Base-by-base conservation (phyloP, 1,284 basidiomycete species). In the Cutaneotrichosporon dermatis region DNA sequence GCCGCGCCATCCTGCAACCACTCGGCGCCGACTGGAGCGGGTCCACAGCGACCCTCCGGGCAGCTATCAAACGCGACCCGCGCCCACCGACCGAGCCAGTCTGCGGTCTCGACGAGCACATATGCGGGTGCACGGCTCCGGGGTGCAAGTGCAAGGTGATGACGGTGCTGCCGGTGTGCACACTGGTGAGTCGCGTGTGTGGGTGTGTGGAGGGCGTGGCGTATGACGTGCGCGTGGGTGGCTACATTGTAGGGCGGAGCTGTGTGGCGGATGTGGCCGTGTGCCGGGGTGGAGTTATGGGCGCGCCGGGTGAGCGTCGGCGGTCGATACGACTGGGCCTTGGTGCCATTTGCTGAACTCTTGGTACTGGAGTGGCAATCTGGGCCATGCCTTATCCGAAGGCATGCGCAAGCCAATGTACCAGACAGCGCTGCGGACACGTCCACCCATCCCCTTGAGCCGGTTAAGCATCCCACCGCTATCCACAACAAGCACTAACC, bases 91-190 rank as follows among this genome's bases (percentile, higher is more conserved):
- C 25, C 25, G 54, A 36, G 35, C 58, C 50, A 13, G 50, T 42
- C 15, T 51, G 46, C 25, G 11, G 33, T 46, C 40, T 40, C 11
- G 62, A 64, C n/a, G 62, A 64, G 35, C 62, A 61, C 55, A 40
- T 57, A 49, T 64, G 62, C 54, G 54, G 55, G 40, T 64, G 62
- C 55, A 56, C 59, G 6, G 48, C 54, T n/a, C 59, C 62, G 4
- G 62, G 62, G 25, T 64, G 62, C 59, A 64, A 61, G 49, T 64
- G 62, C 57, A 64, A 64, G 49, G 62, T 64, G 40, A 60, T 60
- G 62, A 64, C 62, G 13, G 55, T 54, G 6, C 48, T 54, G 43
- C 57, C 56, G 5, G 54, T 64, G 15, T 64, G 62, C 55, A 61
- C 50, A 33, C 42, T 64, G 54, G 62, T 64, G 42, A 48, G 62